Conservation (phyloP, 2,329 filamentous ascomycete species). For the Emergomyces pasteurianus region DNA sequence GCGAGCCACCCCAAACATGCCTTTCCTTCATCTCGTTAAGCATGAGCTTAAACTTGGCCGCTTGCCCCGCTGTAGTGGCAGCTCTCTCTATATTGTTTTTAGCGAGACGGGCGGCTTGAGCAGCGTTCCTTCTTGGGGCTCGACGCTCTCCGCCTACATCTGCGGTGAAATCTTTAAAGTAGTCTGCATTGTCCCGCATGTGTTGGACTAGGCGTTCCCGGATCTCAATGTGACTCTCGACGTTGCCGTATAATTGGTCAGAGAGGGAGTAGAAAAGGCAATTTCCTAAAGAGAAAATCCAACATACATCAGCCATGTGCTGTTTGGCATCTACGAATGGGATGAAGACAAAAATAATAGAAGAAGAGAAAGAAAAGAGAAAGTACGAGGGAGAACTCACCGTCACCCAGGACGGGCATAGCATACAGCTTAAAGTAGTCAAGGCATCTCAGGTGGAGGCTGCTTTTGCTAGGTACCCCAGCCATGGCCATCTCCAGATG, state of each 20-base stretch:
- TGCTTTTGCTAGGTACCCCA: background rate
- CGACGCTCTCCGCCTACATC: constrained; percentile 45
- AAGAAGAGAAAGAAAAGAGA: constrained; percentile 11
- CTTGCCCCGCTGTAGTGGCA: constrained; percentile 44
- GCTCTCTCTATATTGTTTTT: constrained; percentile 35
- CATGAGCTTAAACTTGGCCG: constrained; percentile 47
- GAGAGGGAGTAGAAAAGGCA: constrained; percentile 58
- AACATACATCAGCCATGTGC: background rate
- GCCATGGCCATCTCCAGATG: constrained; percentile 10
- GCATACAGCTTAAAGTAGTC: constrained; percentile 47
- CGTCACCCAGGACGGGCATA: constrained; percentile 48
- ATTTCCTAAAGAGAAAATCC: constrained; percentile 41
- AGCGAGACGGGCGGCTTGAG: constrained; percentile 37
- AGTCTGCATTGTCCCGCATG: constrained; percentile 47
- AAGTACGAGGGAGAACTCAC: constrained; percentile 34
- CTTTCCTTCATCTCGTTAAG: constrained; percentile 48
- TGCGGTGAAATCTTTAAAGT: constrained; percentile 53
- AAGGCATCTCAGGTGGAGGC: constrained; percentile 35
- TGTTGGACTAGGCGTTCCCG: constrained; percentile 48
- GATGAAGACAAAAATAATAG: constrained; percentile 4
- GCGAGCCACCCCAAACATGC: constrained; percentile 53
- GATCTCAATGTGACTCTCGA: constrained; percentile 46
- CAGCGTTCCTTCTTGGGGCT: constrained; percentile 41
- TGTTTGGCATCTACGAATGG: background rate
- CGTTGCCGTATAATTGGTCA: constrained; percentile 53